Evolutionary conservation across 2,329 filamentous ascomycete genomes (phyloP).

Genomic region (Fragosphaeria purpurea): DNA sequence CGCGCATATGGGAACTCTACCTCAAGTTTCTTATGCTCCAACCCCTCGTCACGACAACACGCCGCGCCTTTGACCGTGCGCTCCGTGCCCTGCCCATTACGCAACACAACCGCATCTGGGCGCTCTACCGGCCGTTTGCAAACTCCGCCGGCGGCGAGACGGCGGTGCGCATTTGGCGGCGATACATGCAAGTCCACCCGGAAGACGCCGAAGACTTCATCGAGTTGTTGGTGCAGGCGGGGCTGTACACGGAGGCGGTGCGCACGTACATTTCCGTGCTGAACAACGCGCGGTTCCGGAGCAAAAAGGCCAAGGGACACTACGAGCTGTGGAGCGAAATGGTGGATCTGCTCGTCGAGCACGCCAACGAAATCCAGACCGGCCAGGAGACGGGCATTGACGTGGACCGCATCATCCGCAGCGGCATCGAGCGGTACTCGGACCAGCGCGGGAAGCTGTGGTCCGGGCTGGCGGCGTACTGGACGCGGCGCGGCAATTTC

Average conservation of each 20-base stretch:
- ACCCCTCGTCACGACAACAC: constrained; percentile 78
- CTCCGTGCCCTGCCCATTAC: constrained; percentile 85
- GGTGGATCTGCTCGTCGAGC: constrained; percentile 85
- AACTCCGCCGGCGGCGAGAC: constrained; percentile 84
- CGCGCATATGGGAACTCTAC: constrained; percentile 96
- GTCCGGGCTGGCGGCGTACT: constrained; percentile 91
- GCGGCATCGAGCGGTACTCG: constrained; percentile 79
- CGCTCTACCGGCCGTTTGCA: constrained; percentile 80
- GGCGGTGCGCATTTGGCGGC: constrained; percentile 83
- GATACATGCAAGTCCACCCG: constrained; percentile 95
- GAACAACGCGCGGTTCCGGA: constrained; percentile 82
- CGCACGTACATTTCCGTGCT: constrained; percentile 85
- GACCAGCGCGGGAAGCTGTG: constrained; percentile 93
- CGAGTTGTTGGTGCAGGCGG: constrained; percentile 70
- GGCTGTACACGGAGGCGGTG: constrained; percentile 82
- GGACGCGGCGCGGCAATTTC: constrained; percentile 87
- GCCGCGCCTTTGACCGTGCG: constrained; percentile 84
- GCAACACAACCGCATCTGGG: constrained; percentile 94
- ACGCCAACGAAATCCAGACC: constrained; percentile 77
- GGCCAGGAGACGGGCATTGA: constrained; percentile 74
- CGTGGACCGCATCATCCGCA: constrained; percentile 85
- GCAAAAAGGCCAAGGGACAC: constrained; percentile 86
- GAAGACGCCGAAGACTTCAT: constrained; percentile 95
- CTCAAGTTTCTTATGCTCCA: constrained; percentile 82
- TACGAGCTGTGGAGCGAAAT: constrained; percentile 98